Conservation (phyloP, 306 rosid species). For the Prunus mongolica region DNA sequence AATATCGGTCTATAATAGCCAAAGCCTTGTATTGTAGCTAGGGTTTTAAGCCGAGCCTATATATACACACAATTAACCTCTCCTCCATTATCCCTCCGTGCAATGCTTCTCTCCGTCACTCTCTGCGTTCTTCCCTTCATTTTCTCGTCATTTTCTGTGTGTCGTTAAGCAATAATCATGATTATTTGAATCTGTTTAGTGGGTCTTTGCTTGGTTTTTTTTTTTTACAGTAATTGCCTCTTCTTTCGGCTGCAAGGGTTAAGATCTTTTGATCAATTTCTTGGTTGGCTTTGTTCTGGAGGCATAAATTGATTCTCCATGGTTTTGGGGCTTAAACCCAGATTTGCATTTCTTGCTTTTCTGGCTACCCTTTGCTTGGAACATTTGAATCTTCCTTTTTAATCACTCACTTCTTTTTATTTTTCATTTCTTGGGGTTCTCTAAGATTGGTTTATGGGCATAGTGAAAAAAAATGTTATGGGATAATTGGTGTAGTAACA, state of each 20-base stretch:
- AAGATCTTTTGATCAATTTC: conserved; percentile 65
- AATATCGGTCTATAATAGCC: neutral
- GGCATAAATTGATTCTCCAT: conserved; percentile 49
- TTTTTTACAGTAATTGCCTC: conserved; percentile 31
- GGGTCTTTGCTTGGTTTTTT: neutral
- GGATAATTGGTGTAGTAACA: neutral
- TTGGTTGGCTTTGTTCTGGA: conserved; percentile 72
- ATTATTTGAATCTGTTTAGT: neutral
- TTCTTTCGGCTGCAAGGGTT: conserved; percentile 68
- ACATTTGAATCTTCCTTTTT: conserved; percentile 9
- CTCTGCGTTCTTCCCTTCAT: neutral
- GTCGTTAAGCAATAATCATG: neutral
- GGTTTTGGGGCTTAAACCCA: conserved; percentile 28
- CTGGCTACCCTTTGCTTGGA: conserved; percentile 40
- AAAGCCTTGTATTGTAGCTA: neutral
- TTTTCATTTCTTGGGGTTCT: neutral
- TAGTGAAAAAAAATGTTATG: too few species aligned
- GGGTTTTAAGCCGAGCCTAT: neutral
- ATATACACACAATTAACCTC: neutral
- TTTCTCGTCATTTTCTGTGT: too few species aligned
- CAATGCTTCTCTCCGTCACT: neutral
- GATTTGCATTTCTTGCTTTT: conserved; percentile 22
- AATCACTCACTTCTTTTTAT: too few species aligned
- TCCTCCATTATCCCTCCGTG: neutral
- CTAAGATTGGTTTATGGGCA: too few species aligned